Base-by-base conservation (phyloP, 352 stramenopile species). In the Globisporangium emineosum region DNA sequence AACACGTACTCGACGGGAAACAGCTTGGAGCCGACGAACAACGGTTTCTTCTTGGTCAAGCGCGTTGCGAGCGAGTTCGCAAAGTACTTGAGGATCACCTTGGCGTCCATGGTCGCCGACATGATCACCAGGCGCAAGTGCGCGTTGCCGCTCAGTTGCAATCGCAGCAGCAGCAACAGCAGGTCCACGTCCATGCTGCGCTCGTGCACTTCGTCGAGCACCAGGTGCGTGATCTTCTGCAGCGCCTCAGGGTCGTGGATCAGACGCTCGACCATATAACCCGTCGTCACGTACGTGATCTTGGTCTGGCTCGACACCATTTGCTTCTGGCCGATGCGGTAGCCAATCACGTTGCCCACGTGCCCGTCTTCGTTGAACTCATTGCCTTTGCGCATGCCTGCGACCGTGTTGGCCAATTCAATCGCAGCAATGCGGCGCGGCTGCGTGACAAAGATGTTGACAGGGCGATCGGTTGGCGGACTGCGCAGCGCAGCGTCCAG, bases 361-460 rank as follows among this genome's bases (percentile, higher is more conserved):
- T 76, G 61, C 15, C 81, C 78, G 51, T 86, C 71, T 35, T 94
- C 83, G 23, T 65, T 69, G 56, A 92, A 90, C 54, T 84, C 78
- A 17, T 91, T 91, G 4, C 65, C 78, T 51, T 91, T 81, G 21
- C 96, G 85, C 82, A 99, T 98, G 8, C 89, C 76, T 5, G 96
- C 91, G 33, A 99, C 97, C 5, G 97, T 97, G 40, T 81, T 89
- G 2, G 85, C 84, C 13, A 96, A 59, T 45, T 92, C 86, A 55
- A 94, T 94, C 13, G 86, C 88, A 42, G 97, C 97, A 63, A 99
- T 98, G 42, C 96, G 82, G 27, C 94, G 82, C 5, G 96, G 96
- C 68, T 99, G 97, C 9, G 93, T 98, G 35, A 98, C 88, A 50
- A 98, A 98, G 55, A 99, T 97, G 62, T 98, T 98, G 17, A 96